Percentiles rank a stretch among this genome's conserved stretches.
These are phyloP conservation scores for Erysimum cheiranthoides DNA, from an alignment of 345 rosid species.

Conservation along the genomic window DNA sequence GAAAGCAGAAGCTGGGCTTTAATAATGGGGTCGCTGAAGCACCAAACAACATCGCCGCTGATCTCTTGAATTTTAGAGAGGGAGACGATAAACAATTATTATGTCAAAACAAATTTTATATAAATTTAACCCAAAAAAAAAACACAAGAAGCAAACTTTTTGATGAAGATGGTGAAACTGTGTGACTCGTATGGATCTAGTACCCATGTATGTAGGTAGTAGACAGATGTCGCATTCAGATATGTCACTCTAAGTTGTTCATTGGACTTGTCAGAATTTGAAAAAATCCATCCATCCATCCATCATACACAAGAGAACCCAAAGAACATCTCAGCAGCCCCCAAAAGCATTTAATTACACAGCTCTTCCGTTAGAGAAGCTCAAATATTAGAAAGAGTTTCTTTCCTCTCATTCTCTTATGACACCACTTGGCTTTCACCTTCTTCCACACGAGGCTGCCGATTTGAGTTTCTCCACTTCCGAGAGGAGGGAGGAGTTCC, in stretches of 20 bases:
- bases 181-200: too few species aligned
- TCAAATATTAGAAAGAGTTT: neutral
- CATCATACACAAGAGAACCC: neutral
- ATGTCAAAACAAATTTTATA: too few species aligned
- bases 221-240: too few species aligned
- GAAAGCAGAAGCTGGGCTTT: conserved; percentile 26
- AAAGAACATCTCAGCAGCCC: too few species aligned
- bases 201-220: too few species aligned
- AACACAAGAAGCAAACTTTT: too few species aligned
- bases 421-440: neutral
- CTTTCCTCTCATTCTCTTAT: neutral
- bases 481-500: conserved; percentile 59
- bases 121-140: too few species aligned
- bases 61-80: neutral
- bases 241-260: too few species aligned
- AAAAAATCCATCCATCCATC: too few species aligned
- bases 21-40: conserved; percentile 43
- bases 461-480: conserved; percentile 64
- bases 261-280: too few species aligned
- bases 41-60: conserved; percentile 47
- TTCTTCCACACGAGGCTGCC: conserved; percentile 2
- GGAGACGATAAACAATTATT: too few species aligned
- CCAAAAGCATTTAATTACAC: neutral
- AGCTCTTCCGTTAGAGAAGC: neutral
- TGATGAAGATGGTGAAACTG: too few species aligned